Evolutionary conservation across 345 rosid species (phyloP), one percentile per base, ranked within the genome.

Genomic region (Abelmoschus esculentus): DNA sequence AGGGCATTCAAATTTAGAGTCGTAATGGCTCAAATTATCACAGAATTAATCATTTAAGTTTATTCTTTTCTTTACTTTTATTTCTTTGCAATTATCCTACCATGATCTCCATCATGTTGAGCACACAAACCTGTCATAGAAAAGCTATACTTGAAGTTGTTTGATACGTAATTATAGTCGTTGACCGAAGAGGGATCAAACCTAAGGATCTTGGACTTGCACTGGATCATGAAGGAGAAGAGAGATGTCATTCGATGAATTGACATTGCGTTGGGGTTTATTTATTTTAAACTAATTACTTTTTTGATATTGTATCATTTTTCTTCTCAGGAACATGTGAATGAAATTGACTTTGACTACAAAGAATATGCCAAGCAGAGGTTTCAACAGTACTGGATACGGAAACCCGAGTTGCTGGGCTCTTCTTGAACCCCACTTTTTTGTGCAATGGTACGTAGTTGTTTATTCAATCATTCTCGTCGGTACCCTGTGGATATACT

Each of bases 311-410:
- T 8, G 10, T 49, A 31, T 15, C 65, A 56, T 49, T 42, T 65
- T 40, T 64, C 5, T 50, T 80, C 73, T 67, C 89, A 85, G 93
- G 87, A 80, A 5, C 81, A 85, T 46, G 87, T 83, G 55, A 89
- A 85, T 69, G 81, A 78, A 50, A 81, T 89, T 66, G 93, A 86
- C n/a, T 89, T 89, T 61, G 86, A 89, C 80, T 89, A 82, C 75
- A 62, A 70, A 54, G 87, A 78, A 69, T 89, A 89, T 75, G 93
- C 91, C 18, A 79, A 75, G 79, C 89, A 86, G 78, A 82, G 93
- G 72, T 78, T 89, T 61, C 74, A 82, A 59, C 86, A 72, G 71
- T 89, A 86, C 34, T 83, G 91, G 93, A 58, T 60, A 44, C 73
- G 67, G 60, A 89, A 75, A 77, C 66, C 74, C 34, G 73, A 10